phyloP scores from a whole-genome alignment of 1,139 yeast species.

The Hansenula sp. region DNA sequence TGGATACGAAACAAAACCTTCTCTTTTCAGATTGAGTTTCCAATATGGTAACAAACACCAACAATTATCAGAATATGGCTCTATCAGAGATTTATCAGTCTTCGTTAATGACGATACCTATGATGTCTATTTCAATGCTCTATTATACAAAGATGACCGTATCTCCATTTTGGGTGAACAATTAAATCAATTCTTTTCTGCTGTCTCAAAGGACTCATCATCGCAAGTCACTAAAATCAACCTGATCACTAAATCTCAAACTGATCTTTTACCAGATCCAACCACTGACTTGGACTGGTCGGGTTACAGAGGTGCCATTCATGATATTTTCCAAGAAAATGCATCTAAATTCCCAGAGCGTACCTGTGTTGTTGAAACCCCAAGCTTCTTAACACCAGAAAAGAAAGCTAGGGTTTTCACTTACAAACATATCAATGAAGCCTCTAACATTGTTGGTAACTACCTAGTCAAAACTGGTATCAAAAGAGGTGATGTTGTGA shows the following conservation, averaged over 20 bases:
- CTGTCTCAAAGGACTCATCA: constrained; percentile 33
- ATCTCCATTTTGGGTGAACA: constrained; percentile 71
- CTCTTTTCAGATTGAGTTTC: constrained; percentile 43
- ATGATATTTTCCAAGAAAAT: constrained; percentile 85
- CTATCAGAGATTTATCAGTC: constrained; percentile 62
- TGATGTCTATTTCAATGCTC: constrained; percentile 65
- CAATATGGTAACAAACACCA: constrained; percentile 43
- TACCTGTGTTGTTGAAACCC: constrained; percentile 89
- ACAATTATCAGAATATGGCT: constrained; percentile 44
- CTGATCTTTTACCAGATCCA: constrained; percentile 74
- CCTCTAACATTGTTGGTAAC: constrained; percentile 93
- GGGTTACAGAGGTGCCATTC: constrained; percentile 91
- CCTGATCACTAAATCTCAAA: constrained; percentile 64
- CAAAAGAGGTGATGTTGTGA: constrained; percentile 87
- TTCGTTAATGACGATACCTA: constrained; percentile 34
- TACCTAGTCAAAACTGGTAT: constrained; percentile 79
- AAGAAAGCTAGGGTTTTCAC: constrained; percentile 69
- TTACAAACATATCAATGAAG: constrained; percentile 82
- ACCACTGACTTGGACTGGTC: constrained; percentile 85
- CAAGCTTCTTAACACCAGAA: constrained; percentile 54
- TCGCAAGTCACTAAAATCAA: constrained; percentile 55
- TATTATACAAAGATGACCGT: constrained; percentile 70
- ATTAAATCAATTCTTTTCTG: constrained; percentile 47
- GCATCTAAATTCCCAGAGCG: constrained; percentile 83
- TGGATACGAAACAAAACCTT: constrained; percentile 53